phyloP scores from a whole-genome alignment of 2,329 filamentous ascomycete species.

The Colletotrichum lupini region DNA sequence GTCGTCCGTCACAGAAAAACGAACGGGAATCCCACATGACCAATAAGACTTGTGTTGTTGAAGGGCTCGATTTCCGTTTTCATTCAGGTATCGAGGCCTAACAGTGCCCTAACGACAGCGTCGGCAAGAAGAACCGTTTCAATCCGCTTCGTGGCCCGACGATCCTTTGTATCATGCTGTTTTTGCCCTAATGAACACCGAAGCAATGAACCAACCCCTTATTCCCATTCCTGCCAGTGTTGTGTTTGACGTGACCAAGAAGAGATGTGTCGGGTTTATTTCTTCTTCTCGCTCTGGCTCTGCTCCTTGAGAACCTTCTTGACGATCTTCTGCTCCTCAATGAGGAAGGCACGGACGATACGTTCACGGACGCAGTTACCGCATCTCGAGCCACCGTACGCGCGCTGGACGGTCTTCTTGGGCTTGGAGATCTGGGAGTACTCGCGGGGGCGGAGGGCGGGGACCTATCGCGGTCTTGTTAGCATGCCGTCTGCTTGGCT shows the following conservation, averaged over 20 bases:
- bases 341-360: constrained; percentile 97
- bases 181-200: constrained; percentile 64
- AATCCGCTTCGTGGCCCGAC: constrained; percentile 39
- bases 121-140: constrained; percentile 49
- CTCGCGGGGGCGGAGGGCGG: constrained; percentile 97
- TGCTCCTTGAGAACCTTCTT: constrained; percentile 99
- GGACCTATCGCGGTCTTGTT: constrained; percentile 68
- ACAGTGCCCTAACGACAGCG: constrained; percentile 55
- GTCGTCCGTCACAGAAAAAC: constrained; percentile 17
- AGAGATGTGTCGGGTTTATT: constrained; percentile 61
- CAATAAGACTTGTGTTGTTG: constrained; percentile 16
- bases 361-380: constrained; percentile 98
- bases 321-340: constrained; percentile 99
- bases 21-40: constrained; percentile 20
- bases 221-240: constrained; percentile 39
- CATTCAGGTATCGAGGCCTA: constrained; percentile 38
- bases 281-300: constrained; percentile 78
- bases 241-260: constrained; percentile 38
- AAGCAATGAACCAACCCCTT: constrained; percentile 60
- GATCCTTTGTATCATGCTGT: constrained; percentile 59
- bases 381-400: constrained; percentile 98
- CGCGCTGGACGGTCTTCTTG: constrained; percentile 99
- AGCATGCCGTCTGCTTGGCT: neutral
- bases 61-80: constrained; percentile 38
- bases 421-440: constrained; percentile 97